Base-by-base conservation (phyloP, 805 yeast genomes). In the Cyberlindnera lachancei region DNA sequence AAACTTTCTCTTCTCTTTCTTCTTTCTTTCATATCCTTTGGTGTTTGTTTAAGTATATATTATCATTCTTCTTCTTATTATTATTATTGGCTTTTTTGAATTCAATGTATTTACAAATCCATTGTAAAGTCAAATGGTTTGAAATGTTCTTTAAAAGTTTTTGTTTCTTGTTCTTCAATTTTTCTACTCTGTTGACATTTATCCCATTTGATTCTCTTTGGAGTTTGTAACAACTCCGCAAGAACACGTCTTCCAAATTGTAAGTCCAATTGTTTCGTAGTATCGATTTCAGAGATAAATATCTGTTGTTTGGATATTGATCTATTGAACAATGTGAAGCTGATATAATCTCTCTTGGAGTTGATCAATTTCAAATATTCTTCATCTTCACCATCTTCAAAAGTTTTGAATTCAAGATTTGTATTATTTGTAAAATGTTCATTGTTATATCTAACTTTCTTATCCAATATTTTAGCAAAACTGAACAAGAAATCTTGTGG, bases 241-340 rank as follows among this genome's bases (percentile, higher is more conserved):
- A 84, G 46, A 1, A 82, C 87, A 46, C 86, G 68, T 52, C 96
- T 64, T 2, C 95, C 94, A 46, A 88, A 83, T 44, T 84, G 95
- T 11, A 85, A 56, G 52, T 88, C 96, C 7, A 86, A 57, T 10
- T 65, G 43, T 32, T 63, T 63, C 4, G 49, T 48, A 4, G 47
- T 40, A 1, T 60, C 59, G 2, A 46, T 24, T 8, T 28, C 37
- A 19, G 61, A 50, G 3, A 62, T 25, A 34, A 45, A 59, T 8
- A 57, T 48, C n/a, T 45, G 52, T 7, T 62, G 59, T 16, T 38
- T 38, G 4, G 42, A 30, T 9, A 52, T 45, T 0, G 63, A 48
- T 32, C 59, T 61, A 26, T 56, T 52, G 34, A 49, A 47, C 11
- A 61, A 44, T 31, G 59, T 48, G 53, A 59, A 52, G 41, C 38